A percentile compares a stretch with the other conserved stretches of the same genome.
These are phyloP conservation scores for Tephrocybe sp. DNA, from an alignment of 768 basidiomycete species.

Conservation along the genomic window DNA sequence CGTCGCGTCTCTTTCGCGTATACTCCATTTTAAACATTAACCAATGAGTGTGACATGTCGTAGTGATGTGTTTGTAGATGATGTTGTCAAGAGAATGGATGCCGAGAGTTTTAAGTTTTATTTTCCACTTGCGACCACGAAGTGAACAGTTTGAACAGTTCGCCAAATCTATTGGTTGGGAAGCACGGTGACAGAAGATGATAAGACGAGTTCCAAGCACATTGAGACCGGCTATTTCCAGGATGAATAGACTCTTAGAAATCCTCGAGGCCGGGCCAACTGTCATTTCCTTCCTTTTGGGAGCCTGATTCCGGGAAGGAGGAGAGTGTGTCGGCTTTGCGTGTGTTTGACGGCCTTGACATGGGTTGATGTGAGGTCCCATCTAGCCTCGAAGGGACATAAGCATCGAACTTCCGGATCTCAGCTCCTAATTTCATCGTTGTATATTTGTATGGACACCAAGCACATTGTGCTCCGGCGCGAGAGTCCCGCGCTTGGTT, in stretches of 20 bases:
- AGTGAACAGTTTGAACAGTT: background rate
- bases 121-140: no score
- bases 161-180: background rate
- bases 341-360: constrained; percentile 13
- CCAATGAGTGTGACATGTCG: no score
- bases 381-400: constrained; percentile 13
- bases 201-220: background rate
- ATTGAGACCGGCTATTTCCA: constrained; percentile 11
- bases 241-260: constrained; percentile 11
- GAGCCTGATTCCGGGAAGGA: constrained; percentile 8
- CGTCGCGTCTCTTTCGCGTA: no score
- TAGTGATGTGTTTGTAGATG: no score
- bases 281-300: constrained; percentile 7
- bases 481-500: constrained; percentile 21
- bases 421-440: constrained; percentile 13
- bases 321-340: constrained; percentile 15
- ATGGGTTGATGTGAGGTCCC: constrained; percentile 11
- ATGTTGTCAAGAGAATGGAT: no score
- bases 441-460: constrained; percentile 7
- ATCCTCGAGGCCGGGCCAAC: constrained; percentile 6
- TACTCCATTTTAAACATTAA: no score
- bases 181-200: background rate
- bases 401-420: constrained; percentile 16
- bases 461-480: constrained; percentile 11
- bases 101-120: no score